These are phyloP conservation scores for Sungouiozyma ichnusensis DNA, from an alignment of 805 yeast species.

Conservation along the genomic window DNA sequence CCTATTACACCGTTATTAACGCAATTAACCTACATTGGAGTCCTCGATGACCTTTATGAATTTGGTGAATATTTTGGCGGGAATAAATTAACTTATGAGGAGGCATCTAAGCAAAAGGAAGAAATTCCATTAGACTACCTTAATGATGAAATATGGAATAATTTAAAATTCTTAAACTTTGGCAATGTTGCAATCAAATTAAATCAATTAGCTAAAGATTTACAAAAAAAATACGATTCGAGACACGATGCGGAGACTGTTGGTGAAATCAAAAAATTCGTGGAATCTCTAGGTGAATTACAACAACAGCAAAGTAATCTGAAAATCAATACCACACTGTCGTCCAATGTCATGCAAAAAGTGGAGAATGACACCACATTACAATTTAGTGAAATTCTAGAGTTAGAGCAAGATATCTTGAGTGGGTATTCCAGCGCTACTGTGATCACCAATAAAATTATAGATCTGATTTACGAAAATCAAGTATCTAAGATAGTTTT, in stretches of 20 bases:
- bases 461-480: slow-evolving; percentile 40
- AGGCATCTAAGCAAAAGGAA: slow-evolving; percentile 13
- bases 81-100: slow-evolving; percentile 6
- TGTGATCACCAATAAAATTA: slow-evolving; percentile 27
- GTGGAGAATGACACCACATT: slow-evolving; percentile 28
- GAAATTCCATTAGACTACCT: slow-evolving; percentile 10
- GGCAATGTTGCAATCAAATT: slow-evolving; percentile 67
- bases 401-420: slow-evolving; percentile 62
- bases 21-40: slow-evolving; percentile 75
- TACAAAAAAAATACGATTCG: slow-evolving; percentile 59
- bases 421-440: slow-evolving; percentile 36
- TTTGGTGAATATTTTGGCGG: slow-evolving; percentile 32
- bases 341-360: slow-evolving; percentile 48
- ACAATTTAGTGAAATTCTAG: slow-evolving; percentile 38
- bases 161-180: slow-evolving; percentile 60
- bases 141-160: slow-evolving; percentile 25
- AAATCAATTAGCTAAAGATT: slow-evolving; percentile 55
- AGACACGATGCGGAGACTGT: slow-evolving; percentile 48
- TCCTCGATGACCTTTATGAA: slow-evolving; percentile 62
- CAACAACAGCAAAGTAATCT: slow-evolving; percentile 60
- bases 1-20: slow-evolving; percentile 57
- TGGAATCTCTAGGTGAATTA: slow-evolving; percentile 54
- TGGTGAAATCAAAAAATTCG: slow-evolving; percentile 60
- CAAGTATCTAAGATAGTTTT: slow-evolving; percentile 34
- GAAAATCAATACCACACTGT: slow-evolving; percentile 62